Percentiles rank a stretch among this genome's conserved stretches.
Evolutionary conservation across 2,329 filamentous ascomycete species (phyloP).

Genomic region (Teratosphaeriaceae sp.): DNA sequence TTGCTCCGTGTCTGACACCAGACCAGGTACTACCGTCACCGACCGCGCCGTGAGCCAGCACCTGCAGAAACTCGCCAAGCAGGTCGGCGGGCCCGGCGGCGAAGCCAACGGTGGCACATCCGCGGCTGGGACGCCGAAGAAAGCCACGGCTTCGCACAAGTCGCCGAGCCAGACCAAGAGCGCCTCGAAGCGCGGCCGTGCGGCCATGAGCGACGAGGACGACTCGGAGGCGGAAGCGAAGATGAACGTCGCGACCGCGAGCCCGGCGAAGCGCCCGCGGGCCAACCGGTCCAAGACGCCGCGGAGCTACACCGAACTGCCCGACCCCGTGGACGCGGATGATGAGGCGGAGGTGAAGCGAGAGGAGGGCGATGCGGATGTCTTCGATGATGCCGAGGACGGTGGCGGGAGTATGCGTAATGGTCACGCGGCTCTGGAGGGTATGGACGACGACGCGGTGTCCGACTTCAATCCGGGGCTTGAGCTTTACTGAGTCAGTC

Average conservation of each 20-base stretch:
- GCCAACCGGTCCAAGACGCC: conserved; percentile 8
- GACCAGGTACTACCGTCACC: conserved; percentile 4
- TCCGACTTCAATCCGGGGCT: conserved; percentile 4
- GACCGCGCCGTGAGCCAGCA: conserved; percentile 18
- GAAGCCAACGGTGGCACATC: conserved; percentile 1
- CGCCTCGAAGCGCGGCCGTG: conserved; percentile 9
- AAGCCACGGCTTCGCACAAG: conserved; percentile 6
- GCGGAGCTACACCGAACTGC: conserved; percentile 1
- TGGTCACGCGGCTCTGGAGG: no score
- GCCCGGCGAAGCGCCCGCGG: conserved; percentile 3
- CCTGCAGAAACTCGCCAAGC: conserved; percentile 13
- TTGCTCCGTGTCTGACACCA: conserved; percentile 8
- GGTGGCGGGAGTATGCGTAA: neutral
- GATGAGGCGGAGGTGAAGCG: neutral
- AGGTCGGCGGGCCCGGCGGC: neutral
- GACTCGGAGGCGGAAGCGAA: conserved; percentile 16
- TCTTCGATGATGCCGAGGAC: neutral
- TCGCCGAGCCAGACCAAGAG: conserved; percentile 12
- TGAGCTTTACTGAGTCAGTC: neutral
- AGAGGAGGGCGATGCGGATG: neutral
- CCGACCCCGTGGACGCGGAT: conserved; percentile 2
- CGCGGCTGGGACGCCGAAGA: conserved; percentile 4
- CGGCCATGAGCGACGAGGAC: conserved; percentile 20
- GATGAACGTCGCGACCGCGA: neutral
- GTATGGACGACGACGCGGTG: conserved; percentile 4